Percentiles rank a stretch among this genome's conserved stretches.
Evolutionary conservation across 768 basidiomycete genomes (phyloP).

Genomic region (Podaxis sp.): DNA sequence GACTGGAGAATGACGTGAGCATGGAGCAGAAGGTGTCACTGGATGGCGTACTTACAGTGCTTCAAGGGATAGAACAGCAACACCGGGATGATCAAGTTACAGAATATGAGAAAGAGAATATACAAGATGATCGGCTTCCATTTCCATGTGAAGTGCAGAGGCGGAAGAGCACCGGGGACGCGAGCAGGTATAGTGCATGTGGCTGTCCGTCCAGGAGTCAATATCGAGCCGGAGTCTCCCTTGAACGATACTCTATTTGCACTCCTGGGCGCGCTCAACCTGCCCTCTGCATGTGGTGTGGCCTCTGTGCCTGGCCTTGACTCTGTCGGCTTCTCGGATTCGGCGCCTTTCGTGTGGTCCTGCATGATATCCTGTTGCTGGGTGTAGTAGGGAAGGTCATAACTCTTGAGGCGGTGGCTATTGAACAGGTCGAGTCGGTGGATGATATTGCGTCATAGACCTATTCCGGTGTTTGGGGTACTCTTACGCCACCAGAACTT

Average conservation of each 20-base stretch:
- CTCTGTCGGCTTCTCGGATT: too few relatives aligned
- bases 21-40: not conserved
- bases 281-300: too few relatives aligned
- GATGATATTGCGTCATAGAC: too few relatives aligned
- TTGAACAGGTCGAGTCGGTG: too few relatives aligned
- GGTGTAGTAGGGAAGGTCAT: too few relatives aligned
- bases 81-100: slow-evolving; percentile 27
- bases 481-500: too few relatives aligned
- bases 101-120: slow-evolving; percentile 24
- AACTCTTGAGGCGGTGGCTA: too few relatives aligned
- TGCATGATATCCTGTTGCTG: too few relatives aligned
- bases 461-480: too few relatives aligned
- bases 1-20: slow-evolving; percentile 13
- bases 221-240: not conserved
- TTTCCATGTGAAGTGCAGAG: slow-evolving; percentile 21
- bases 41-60: slow-evolving; percentile 18
- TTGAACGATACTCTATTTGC: not conserved
- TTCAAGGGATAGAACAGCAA: slow-evolving; percentile 28
- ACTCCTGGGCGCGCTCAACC: too few relatives aligned
- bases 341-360: too few relatives aligned
- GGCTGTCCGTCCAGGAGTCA: not conserved
- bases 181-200: not conserved
- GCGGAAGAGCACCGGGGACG: not conserved
- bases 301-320: too few relatives aligned
- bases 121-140: slow-evolving; percentile 21